A percentile compares a stretch with the other conserved stretches of the same genome.
These are phyloP conservation scores for Lactarius pseudohatsudake DNA, from an alignment of 768 basidiomycete species.

Conservation along the genomic window DNA sequence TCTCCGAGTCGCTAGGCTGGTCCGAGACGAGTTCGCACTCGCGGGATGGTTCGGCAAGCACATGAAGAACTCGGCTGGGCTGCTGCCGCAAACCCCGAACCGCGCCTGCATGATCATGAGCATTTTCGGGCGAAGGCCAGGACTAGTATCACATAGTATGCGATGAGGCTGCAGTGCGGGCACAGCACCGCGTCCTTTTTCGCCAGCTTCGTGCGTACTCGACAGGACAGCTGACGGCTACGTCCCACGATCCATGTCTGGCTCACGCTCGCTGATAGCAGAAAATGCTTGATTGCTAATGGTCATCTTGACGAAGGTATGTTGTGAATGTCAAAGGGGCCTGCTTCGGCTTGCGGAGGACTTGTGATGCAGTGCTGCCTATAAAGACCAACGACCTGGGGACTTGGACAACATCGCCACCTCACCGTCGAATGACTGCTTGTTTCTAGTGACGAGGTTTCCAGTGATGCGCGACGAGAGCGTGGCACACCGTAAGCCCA, in stretches of 20 bases:
- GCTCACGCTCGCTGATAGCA: too few species aligned
- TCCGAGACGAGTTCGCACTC: not conserved
- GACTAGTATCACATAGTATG: slow-evolving; percentile 69
- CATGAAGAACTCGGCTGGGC: slow-evolving; percentile 54
- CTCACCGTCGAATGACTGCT: too few species aligned
- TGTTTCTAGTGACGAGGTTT: too few species aligned
- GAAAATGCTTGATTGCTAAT: too few species aligned
- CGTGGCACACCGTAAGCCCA: too few species aligned
- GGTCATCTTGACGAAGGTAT: slow-evolving; percentile 46
- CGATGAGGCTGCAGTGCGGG: slow-evolving; percentile 84
- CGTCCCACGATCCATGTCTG: not conserved
- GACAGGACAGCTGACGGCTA: slow-evolving; percentile 87
- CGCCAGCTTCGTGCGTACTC: slow-evolving; percentile 75
- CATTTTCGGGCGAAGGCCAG: slow-evolving; percentile 73
- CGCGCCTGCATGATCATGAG: slow-evolving; percentile 60
- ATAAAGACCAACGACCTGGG: too few species aligned
- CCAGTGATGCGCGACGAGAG: too few species aligned
- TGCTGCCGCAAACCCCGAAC: slow-evolving; percentile 68
- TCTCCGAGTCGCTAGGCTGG: too few species aligned
- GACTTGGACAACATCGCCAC: too few species aligned
- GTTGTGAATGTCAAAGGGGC: too few species aligned
- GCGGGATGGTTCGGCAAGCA: slow-evolving; percentile 43
- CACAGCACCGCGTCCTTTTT: slow-evolving; percentile 90
- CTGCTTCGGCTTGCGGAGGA: too few species aligned
- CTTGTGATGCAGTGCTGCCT: too few species aligned